Evolutionary conservation across 2,329 filamentous ascomycete species (phyloP).

Genomic region (Berkeleyomyces basicola): DNA sequence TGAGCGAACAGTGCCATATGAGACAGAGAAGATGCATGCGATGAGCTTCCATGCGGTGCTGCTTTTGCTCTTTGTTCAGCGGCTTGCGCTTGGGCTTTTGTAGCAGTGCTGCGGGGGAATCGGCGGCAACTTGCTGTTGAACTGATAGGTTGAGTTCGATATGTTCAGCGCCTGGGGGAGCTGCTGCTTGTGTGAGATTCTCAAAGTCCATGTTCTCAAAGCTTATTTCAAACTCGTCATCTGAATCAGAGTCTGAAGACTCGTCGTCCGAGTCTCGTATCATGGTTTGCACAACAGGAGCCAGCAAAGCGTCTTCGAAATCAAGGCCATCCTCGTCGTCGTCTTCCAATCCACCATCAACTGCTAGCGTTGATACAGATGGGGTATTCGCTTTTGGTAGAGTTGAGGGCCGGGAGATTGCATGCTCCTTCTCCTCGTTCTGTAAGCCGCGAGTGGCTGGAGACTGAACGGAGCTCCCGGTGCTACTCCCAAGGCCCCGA

Average conservation of each 20-base stretch:
- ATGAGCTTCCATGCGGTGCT: conserved; percentile 56
- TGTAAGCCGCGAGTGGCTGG: not conserved
- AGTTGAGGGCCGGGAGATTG: not conserved
- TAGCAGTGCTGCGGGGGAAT: not conserved
- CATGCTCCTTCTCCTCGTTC: not conserved
- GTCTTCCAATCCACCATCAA: conserved; percentile 15
- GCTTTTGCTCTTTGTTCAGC: conserved; percentile 36
- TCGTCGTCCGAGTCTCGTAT: conserved; percentile 32
- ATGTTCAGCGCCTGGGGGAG: conserved; percentile 18
- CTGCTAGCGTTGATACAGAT: not conserved
- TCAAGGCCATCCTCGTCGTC: conserved; percentile 28
- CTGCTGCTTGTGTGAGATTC: conserved; percentile 14
- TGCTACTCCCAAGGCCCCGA: not conserved
- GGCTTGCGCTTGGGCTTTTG: conserved; percentile 26
- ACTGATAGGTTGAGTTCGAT: conserved; percentile 34
- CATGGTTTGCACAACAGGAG: conserved; percentile 34
- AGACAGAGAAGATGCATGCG: conserved; percentile 75
- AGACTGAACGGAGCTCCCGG: not conserved
- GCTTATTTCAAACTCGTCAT: conserved; percentile 24
- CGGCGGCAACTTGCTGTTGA: not conserved
- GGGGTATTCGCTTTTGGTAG: not conserved
- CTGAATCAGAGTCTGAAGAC: conserved; percentile 22
- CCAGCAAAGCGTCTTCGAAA: conserved; percentile 34
- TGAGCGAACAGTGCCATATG: conserved; percentile 55
- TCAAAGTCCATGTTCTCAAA: conserved; percentile 35